Evolutionary conservation across 2,329 filamentous ascomycete genomes (phyloP), one percentile per base, ranked within the genome.

Genomic region (Whalleya microplaca): DNA sequence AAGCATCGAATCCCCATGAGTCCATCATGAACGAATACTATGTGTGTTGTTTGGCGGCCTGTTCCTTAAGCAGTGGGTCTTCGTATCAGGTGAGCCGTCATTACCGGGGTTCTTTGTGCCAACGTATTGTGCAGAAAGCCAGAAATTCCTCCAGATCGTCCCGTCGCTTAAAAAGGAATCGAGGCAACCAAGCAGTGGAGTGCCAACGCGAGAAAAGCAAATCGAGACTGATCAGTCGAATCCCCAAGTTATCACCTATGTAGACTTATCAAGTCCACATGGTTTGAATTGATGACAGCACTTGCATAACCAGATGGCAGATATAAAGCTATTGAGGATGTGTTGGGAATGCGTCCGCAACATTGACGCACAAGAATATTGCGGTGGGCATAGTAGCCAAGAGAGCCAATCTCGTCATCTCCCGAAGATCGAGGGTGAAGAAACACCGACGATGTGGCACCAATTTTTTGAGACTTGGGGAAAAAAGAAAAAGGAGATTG

Each of bases 391-490:
- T 54, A 51, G 60, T 54, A 51, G 60, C 60, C 62, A 62, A 66
- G 63, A 54, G 56, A 62, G 32, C 63, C 67, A 67, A 67, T 67
- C 66, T 70, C 62, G 64, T 69, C 66, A 67, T 69, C 66, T 67
- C 65, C 66, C 66, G 66, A 68, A 62, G 64, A 69, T 68, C 65
- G 59, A 64, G 60, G 48, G 57, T 64, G 53, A 63, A 68, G 64
- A 70, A 68, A 67, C 66, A 65, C 66, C 67, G 64, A 66, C 61
- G 61, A 66, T 67, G 66, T 67, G 66, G 66, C 62, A 66, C 67
- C 64, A 58, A 61, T 58, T 57, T 55, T 62, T 56, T 53, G 52
- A 58, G 58, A 61, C 61, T 63, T 56, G 48, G 55, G 55, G 55
- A 48, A 37, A 53, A 53, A 40, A 10, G 56, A 56, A 49, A 49